phyloP scores from a whole-genome alignment of 768 basidiomycete species.

The Coprinopsis sp. region DNA sequence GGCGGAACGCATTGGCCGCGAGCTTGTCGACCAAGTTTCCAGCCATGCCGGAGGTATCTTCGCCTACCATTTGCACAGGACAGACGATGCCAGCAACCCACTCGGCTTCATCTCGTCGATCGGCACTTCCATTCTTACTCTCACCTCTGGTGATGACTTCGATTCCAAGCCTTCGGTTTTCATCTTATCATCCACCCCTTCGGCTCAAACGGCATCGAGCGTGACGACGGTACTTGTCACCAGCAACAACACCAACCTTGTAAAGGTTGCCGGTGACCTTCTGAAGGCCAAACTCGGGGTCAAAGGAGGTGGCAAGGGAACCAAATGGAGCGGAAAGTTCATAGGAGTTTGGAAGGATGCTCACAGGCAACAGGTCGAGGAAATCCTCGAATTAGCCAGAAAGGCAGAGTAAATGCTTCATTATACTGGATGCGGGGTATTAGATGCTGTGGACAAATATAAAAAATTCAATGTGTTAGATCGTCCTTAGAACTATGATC shows the following conservation, averaged over 20 bases:
- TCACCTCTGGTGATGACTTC: constrained; percentile 14
- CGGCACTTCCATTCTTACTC: constrained; percentile 39
- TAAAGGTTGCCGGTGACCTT: constrained; percentile 54
- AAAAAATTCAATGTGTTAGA: constrained; percentile 10
- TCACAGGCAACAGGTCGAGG: constrained; percentile 36
- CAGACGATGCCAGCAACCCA: constrained; percentile 55
- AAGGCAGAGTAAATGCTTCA: constrained; percentile 5
- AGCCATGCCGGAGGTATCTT: constrained; percentile 19
- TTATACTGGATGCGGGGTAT: background rate
- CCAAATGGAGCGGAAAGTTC: constrained; percentile 73
- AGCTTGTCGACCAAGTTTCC: constrained; percentile 34
- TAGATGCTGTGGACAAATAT: constrained; percentile 10
- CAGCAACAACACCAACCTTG: constrained; percentile 54
- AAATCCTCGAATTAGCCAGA: constrained; percentile 27
- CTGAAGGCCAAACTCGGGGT: constrained; percentile 54
- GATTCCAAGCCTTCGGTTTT: constrained; percentile 36
- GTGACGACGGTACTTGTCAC: constrained; percentile 55
- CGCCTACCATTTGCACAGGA: constrained; percentile 52
- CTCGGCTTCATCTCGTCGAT: constrained; percentile 59
- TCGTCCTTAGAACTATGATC: constrained; percentile 12
- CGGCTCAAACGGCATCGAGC: constrained; percentile 45
- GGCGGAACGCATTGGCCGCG: constrained; percentile 42
- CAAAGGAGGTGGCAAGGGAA: constrained; percentile 77
- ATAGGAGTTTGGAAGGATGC: constrained; percentile 57
- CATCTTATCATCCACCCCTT: constrained; percentile 59